Conservation (phyloP, 2,329 filamentous ascomycete genomes). For the Cladophialophora bantiana region DNA sequence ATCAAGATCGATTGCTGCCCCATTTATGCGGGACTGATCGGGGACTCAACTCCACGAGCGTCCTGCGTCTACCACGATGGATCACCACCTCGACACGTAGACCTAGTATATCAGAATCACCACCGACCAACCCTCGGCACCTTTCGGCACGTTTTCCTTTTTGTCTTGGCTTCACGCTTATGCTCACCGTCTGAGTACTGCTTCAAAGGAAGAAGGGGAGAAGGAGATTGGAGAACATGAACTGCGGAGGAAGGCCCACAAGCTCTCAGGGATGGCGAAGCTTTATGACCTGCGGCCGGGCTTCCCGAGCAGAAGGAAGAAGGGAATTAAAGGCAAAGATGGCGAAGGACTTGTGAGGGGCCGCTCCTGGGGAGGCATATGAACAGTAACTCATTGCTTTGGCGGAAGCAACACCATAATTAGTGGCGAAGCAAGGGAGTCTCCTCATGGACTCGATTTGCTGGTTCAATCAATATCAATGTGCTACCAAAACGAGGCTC, state of each 20-base stretch:
- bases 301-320: slow-evolving; percentile 3
- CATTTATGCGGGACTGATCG: slow-evolving; percentile 21
- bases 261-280: slow-evolving; percentile 11
- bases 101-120: slow-evolving; percentile 26
- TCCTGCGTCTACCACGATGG: slow-evolving; percentile 25
- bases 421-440: slow-evolving; percentile 24
- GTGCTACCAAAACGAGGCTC: slow-evolving; percentile 30
- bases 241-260: slow-evolving; percentile 12
- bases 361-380: slow-evolving; percentile 40
- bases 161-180: slow-evolving; percentile 30
- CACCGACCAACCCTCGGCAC: slow-evolving; percentile 29
- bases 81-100: slow-evolving; percentile 21
- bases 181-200: slow-evolving; percentile 31
- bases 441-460: slow-evolving; percentile 24
- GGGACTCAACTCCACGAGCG: slow-evolving; percentile 12
- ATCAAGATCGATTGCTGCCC: slow-evolving; percentile 23
- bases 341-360: slow-evolving; percentile 41
- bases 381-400: slow-evolving; percentile 34
- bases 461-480: slow-evolving; percentile 38
- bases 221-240: slow-evolving; percentile 9
- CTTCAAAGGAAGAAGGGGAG: slow-evolving; percentile 27
- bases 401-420: slow-evolving; percentile 35
- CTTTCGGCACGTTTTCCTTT: slow-evolving; percentile 39
- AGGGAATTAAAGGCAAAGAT: slow-evolving; percentile 15
- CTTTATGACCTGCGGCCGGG: slow-evolving; percentile 16